Evolutionary conservation across 176 grass and related monocot genomes (phyloP), one percentile per base, ranked within the genome.

Genomic region (Bonia amplexicaulis): DNA sequence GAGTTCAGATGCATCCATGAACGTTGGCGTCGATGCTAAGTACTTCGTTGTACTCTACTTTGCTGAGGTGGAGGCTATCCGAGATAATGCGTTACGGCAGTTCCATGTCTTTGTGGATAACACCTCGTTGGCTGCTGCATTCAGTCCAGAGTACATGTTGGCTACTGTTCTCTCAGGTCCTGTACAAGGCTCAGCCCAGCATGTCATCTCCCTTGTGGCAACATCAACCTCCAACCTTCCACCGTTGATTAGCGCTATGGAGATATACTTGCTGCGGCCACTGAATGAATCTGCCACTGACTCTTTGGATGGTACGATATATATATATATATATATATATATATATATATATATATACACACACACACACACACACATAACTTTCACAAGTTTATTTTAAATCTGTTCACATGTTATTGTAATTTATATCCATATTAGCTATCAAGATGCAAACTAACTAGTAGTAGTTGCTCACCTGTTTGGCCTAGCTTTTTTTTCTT

Each of bases 231-330:
- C 87, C 6, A 73, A 53, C 10, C 84, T 45, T 60, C 81, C 27
- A 0, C 91, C 87, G 22, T 14, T 90, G 14, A 55, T 90, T 35
- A 92, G 75, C 27, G 76, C 87, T 0, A 40, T 92, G 78, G 87
- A 92, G 87, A 60, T 84, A 20, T 92, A 81, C 72, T 5, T 45
- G 8, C 7, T 92, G 16, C 53, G 23, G 12, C 74, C 35, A 19
- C 3, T 61, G 41, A 78, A 45, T 27, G 68, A 61, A 12, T 73
- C 74, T 26, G 6, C 51, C 17, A 92, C 87, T 66, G 6, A 84
- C 31, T 39, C 20, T 55, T 35, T 22, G 64, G 90, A 92, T 3
- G 35, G 35, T 37, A 37, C 5, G 35, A 37, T 37, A 37, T 37
- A 37, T 37, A 37, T 6, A 37, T n/a, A n/a, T n/a, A n/a, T n/a